These are phyloP conservation scores for Epichloe sp. DNA, from an alignment of 2,329 filamentous ascomycete genomes.

Conservation along the genomic window DNA sequence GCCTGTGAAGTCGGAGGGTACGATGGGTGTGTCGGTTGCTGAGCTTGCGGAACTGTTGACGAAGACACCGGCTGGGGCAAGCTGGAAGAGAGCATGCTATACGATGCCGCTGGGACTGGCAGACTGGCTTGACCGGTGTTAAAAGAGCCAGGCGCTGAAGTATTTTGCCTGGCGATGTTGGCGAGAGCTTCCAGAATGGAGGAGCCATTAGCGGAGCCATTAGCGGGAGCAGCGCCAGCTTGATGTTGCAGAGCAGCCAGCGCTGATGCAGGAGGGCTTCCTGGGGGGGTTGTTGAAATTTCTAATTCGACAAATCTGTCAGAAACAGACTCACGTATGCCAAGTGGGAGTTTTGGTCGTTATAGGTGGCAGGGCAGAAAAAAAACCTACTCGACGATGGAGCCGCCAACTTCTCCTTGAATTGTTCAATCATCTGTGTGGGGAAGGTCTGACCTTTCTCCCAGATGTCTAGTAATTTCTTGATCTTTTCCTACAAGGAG, in stretches of 20 bases:
- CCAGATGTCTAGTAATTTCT: slow-evolving; percentile 93
- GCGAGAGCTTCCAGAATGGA: slow-evolving; percentile 69
- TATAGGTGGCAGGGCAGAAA: background rate
- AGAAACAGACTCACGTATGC: background rate
- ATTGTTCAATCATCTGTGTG: slow-evolving; percentile 59
- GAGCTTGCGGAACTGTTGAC: slow-evolving; percentile 15
- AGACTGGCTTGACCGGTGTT: slow-evolving; percentile 26
- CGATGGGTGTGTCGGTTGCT: slow-evolving; percentile 16
- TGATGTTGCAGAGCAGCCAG: slow-evolving; percentile 25
- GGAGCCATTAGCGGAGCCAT: slow-evolving; percentile 31
- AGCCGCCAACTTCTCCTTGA: slow-evolving; percentile 67
- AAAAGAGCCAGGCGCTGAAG: slow-evolving; percentile 20
- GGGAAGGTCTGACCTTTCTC: slow-evolving; percentile 92
- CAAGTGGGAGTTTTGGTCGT: background rate
- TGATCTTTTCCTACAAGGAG: slow-evolving; percentile 74
- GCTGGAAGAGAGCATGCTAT: slow-evolving; percentile 21
- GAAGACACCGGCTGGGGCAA: slow-evolving; percentile 20
- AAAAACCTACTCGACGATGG: slow-evolving; percentile 51
- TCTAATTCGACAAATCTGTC: slow-evolving; percentile 29
- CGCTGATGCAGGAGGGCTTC: slow-evolving; percentile 40
- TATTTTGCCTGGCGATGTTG: slow-evolving; percentile 67
- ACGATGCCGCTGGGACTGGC: slow-evolving; percentile 30
- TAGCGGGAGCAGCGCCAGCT: slow-evolving; percentile 29
- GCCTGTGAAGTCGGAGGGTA: slow-evolving; percentile 37
- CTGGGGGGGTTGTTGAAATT: slow-evolving; percentile 59